These are phyloP conservation scores for Populus pruinosa DNA, from an alignment of 345 rosid genomes.

Conservation along the genomic window DNA sequence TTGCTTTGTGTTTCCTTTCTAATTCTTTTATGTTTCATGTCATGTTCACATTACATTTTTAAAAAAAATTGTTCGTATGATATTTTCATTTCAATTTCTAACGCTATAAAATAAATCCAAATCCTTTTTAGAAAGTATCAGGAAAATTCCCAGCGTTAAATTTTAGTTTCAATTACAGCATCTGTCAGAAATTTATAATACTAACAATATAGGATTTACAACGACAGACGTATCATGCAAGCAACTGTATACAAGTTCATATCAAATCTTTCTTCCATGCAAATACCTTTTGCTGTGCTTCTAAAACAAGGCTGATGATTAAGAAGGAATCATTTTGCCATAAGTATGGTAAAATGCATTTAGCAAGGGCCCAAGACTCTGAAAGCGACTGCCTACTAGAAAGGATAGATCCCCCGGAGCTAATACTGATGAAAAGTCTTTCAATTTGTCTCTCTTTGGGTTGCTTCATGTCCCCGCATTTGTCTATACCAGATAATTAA, in stretches of 20 bases:
- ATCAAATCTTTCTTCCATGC: background rate
- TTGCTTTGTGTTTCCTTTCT: no score
- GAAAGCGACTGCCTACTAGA: background rate
- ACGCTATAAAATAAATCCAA: background rate
- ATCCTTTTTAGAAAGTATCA: background rate
- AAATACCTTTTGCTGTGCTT: background rate
- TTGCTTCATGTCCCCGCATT: slow-evolving; percentile 12
- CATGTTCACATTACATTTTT: no score
- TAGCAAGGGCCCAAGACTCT: background rate
- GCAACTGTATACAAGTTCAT: background rate
- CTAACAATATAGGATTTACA: background rate
- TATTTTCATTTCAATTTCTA: no score
- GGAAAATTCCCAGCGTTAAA: background rate
- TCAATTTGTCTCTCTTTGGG: background rate
- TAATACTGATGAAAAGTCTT: background rate
- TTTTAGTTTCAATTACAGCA: no score
- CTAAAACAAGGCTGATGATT: no score
- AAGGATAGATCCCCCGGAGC: background rate
- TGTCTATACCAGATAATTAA: background rate
- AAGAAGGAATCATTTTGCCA: background rate
- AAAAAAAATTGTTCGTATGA: no score
- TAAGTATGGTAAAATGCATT: background rate
- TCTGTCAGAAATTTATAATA: no score
- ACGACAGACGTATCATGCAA: background rate
- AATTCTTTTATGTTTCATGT: no score